These are phyloP conservation scores for Noccaea bulbosa DNA, from an alignment of 345 rosid genomes.

Conservation along the genomic window DNA sequence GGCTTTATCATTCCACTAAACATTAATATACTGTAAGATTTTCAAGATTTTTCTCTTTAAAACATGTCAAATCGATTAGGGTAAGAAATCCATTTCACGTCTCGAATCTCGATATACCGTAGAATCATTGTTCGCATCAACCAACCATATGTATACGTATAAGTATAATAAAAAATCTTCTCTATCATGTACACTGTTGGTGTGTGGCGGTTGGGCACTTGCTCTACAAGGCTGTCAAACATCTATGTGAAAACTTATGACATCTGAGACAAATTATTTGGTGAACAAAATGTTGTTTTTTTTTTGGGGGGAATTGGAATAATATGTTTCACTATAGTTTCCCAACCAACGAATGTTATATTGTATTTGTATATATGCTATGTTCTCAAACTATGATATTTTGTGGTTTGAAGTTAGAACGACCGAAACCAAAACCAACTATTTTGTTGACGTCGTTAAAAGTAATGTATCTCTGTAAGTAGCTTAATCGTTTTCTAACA, in stretches of 20 bases:
- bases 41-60: conserved; percentile 23
- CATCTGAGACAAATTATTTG: neutral
- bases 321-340: neutral
- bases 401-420: too few relatives aligned
- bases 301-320: neutral
- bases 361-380: too few relatives aligned
- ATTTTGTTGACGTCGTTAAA: too few relatives aligned
- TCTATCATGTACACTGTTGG: conserved; percentile 18
- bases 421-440: too few relatives aligned
- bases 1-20: conserved; percentile 42
- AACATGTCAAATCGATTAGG: conserved; percentile 44
- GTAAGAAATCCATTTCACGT: conserved; percentile 43
- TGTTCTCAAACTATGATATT: too few relatives aligned
- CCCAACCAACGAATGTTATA: too few relatives aligned
- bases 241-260: conserved; percentile 10
- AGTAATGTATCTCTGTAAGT: too few relatives aligned
- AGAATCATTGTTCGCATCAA: conserved; percentile 25
- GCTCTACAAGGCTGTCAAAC: conserved; percentile 20
- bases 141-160: neutral
- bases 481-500: neutral
- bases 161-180: neutral
- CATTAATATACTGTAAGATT: conserved; percentile 17
- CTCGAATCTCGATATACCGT: conserved; percentile 7
- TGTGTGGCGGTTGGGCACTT: conserved; percentile 16
- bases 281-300: neutral